These are phyloP conservation scores for Hymenoscyphus fraxineus DNA, from an alignment of 2,329 filamentous ascomycete genomes.

Conservation along the genomic window DNA sequence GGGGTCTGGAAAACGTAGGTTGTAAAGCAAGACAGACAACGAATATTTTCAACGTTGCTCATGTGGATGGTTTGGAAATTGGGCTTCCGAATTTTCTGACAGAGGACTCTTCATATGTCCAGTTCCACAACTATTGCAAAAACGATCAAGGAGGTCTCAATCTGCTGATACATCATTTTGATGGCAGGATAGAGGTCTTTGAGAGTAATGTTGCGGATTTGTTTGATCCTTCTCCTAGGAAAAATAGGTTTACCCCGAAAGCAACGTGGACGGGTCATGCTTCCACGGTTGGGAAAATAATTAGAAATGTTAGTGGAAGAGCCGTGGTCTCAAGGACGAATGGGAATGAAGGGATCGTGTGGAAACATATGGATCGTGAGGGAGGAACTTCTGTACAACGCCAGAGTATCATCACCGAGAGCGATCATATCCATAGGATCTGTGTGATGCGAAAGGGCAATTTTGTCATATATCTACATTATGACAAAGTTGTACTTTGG, in stretches of 20 bases:
- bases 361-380: slow-evolving; percentile 61
- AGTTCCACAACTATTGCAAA: slow-evolving; percentile 71
- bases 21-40: slow-evolving; percentile 61
- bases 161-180: slow-evolving; percentile 77
- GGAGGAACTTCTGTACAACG: slow-evolving; percentile 55
- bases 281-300: slow-evolving; percentile 75
- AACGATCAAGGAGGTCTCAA: slow-evolving; percentile 61
- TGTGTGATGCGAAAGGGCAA: slow-evolving; percentile 72
- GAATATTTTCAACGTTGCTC: slow-evolving; percentile 81
- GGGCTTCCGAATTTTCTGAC: slow-evolving; percentile 31
- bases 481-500: slow-evolving; percentile 71
- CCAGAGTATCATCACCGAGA: slow-evolving; percentile 64
- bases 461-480: slow-evolving; percentile 76
- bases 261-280: slow-evolving; percentile 83
- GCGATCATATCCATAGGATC: slow-evolving; percentile 73
- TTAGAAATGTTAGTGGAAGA: slow-evolving; percentile 76
- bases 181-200: slow-evolving; percentile 79
- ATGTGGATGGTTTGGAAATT: slow-evolving; percentile 60
- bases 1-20: slow-evolving; percentile 85
- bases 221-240: slow-evolving; percentile 66
- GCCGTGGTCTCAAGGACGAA: slow-evolving; percentile 78
- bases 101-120: slow-evolving; percentile 49
- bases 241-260: slow-evolving; percentile 56
- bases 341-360: slow-evolving; percentile 76
- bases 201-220: slow-evolving; percentile 74